Evolutionary conservation across 2,329 filamentous ascomycete species (phyloP), one percentile per base, ranked within the genome.

Genomic region (Aspergillus novoparasiticus): DNA sequence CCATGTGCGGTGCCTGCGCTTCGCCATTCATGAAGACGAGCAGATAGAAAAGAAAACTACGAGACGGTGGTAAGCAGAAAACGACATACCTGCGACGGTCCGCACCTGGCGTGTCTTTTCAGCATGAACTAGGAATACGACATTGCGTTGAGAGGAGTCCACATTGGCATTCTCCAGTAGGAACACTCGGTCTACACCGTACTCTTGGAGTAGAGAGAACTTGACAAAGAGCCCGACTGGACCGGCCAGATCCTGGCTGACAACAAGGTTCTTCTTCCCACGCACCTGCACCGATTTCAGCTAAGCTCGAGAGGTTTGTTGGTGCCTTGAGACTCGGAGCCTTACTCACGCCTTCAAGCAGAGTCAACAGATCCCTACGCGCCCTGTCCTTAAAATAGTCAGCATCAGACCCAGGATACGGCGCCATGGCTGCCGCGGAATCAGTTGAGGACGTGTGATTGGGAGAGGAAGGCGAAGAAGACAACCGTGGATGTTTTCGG

Each of bases 131-230:
- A 99, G 87, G 81, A 98, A 99, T 69, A 99, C 87, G 66, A 99
- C 88, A 84, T 97, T 99, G 74, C 92, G 89, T 81, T 98, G 95
- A 73, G 90, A 96, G 21, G 93, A 91, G 79, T 98, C 94, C 78
- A 93, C 90, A 80, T 99, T 98, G 74, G 90, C 88, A 80, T 97
- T 98, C 79, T 99, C 95, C 54, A 99, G 84, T 74, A 97, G 90
- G 83, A 98, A 99, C 69, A 97, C 92, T 79, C 96, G 96, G 79
- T 98, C 94, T 70, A 99, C 94, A 34, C 96, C 96, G 81, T 98
- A 97, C 74, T 99, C 95, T 76, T 98, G 93, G 19, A 97, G 86
- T 11, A 92, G 94, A 26, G 94, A 94, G 74, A 97, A 96, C 78
- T 97, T 97, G 81, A 96, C 93, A 69, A 99, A 90, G 64, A 94